Conservation (phyloP, 768 basidiomycete species). For the Nevesoporus exiguus region DNA sequence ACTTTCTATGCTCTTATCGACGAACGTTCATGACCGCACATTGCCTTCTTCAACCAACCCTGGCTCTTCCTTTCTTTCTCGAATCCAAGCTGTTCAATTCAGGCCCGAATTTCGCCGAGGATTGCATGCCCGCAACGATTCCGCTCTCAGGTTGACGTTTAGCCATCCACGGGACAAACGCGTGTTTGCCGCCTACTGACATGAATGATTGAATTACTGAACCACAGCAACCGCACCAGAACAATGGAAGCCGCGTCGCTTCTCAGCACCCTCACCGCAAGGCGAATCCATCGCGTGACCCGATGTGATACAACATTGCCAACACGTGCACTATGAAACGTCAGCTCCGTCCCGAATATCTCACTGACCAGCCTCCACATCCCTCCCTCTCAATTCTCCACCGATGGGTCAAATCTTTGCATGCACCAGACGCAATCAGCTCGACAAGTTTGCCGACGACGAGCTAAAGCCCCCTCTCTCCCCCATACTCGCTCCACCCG, state of each 20-base stretch:
- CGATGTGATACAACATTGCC: conserved; percentile 28
- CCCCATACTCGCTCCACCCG: conserved; percentile 9
- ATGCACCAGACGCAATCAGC: conserved; percentile 25
- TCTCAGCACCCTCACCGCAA: conserved; percentile 27
- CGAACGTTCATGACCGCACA: not conserved
- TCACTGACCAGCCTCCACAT: conserved; percentile 16
- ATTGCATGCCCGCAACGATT: conserved; percentile 4
- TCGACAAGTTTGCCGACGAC: conserved; percentile 25
- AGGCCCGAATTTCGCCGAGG: conserved; percentile 8
- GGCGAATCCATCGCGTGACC: conserved; percentile 24
- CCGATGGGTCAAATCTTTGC: conserved; percentile 30
- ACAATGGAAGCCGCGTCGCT: conserved; percentile 22
- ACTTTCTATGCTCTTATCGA: conserved; percentile 20
- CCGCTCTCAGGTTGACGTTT: not conserved
- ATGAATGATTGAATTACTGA: conserved; percentile 21
- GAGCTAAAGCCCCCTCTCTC: conserved; percentile 22
- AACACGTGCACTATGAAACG: conserved; percentile 30
- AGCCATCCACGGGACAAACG: conserved; percentile 16
- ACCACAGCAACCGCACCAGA: conserved; percentile 13
- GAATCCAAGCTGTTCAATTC: conserved; percentile 10
- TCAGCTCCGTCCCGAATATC: conserved; percentile 27
- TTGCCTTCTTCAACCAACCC: too few species aligned
- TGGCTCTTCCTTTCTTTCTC: conserved; percentile 10
- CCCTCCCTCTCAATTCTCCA: conserved; percentile 15
- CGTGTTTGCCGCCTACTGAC: conserved; percentile 17